Evolutionary conservation across 805 yeast genomes (phyloP).

Genomic region (Aciculoconidium aculeatum): DNA sequence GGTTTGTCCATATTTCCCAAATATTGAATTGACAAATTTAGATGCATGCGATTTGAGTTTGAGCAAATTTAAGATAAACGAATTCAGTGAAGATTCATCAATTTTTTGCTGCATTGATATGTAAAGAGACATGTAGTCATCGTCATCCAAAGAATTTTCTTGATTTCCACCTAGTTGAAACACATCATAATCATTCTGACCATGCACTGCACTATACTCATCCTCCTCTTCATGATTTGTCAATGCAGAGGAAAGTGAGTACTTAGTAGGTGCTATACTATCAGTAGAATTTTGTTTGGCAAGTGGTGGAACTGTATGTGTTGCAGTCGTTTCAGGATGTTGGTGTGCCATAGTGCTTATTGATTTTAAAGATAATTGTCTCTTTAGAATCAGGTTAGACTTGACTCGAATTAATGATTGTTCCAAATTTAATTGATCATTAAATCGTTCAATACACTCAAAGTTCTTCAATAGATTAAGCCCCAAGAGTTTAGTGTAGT

Average conservation of each 20-base stretch:
- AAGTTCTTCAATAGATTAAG: constrained; percentile 33
- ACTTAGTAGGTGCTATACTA: constrained; percentile 6
- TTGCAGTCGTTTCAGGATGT: not conserved
- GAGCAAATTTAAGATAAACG: constrained; percentile 2
- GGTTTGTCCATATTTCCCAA: too few species aligned
- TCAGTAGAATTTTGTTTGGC: constrained; percentile 6
- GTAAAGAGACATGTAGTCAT: constrained; percentile 5
- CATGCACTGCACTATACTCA: constrained; percentile 3
- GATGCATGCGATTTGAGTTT: constrained; percentile 1
- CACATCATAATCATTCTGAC: constrained; percentile 5
- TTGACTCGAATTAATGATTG: constrained; percentile 10
- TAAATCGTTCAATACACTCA: constrained; percentile 27
- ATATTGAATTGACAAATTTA: not conserved
- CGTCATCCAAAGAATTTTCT: constrained; percentile 6
- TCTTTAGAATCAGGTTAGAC: constrained; percentile 19
- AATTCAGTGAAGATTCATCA: constrained; percentile 4
- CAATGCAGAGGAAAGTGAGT: constrained; percentile 5
- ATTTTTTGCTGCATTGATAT: constrained; percentile 3
- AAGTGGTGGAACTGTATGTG: constrained; percentile 2
- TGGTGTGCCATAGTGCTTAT: constrained; percentile 5
- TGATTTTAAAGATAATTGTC: constrained; percentile 21
- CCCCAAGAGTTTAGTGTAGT: constrained; percentile 29
- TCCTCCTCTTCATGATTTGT: constrained; percentile 5
- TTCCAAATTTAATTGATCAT: constrained; percentile 18
- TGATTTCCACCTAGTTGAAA: constrained; percentile 6